A percentile compares a stretch with the other conserved stretches of the same genome.
These are phyloP conservation scores for Saccharomyces hybrid DNA, from an alignment of 1,139 yeast genomes.

Conservation along the genomic window DNA sequence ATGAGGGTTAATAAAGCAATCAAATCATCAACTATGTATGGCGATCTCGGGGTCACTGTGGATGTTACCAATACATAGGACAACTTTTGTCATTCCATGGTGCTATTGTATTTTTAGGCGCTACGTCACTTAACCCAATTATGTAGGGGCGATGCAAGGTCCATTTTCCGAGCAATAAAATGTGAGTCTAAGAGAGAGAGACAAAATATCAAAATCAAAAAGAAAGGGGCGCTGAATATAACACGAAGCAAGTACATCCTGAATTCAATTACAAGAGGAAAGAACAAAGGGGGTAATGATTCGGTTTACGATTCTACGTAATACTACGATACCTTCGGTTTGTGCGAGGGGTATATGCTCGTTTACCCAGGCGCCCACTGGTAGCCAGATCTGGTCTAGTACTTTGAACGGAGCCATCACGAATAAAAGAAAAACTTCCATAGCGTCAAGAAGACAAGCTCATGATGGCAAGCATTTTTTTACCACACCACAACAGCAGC, in stretches of 20 bases:
- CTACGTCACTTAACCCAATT: neutral
- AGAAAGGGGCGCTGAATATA: neutral
- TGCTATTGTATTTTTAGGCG: neutral
- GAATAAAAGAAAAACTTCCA: neutral
- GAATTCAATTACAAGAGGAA: neutral
- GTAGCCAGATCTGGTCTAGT: neutral
- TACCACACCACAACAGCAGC: slow-evolving; percentile 6
- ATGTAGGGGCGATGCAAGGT: neutral
- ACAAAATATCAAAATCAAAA: slow-evolving; percentile 1
- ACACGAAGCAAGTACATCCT: neutral
- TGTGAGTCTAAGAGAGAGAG: neutral
- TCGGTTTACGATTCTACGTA: neutral
- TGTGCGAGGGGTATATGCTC: neutral
- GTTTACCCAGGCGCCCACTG: neutral
- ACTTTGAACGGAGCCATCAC: neutral
- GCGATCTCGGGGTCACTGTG: too few species aligned
- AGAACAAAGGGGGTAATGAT: neutral
- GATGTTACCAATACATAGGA: too few species aligned
- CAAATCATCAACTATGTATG: too few species aligned
- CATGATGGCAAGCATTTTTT: slow-evolving; percentile 12
- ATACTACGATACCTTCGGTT: neutral
- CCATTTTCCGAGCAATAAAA: neutral
- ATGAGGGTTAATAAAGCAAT: too few species aligned
- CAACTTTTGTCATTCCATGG: too few species aligned
- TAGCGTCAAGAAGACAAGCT: neutral